Conservation (phyloP, 2,329 filamentous ascomycete species). For the Clonostachys sp. region DNA sequence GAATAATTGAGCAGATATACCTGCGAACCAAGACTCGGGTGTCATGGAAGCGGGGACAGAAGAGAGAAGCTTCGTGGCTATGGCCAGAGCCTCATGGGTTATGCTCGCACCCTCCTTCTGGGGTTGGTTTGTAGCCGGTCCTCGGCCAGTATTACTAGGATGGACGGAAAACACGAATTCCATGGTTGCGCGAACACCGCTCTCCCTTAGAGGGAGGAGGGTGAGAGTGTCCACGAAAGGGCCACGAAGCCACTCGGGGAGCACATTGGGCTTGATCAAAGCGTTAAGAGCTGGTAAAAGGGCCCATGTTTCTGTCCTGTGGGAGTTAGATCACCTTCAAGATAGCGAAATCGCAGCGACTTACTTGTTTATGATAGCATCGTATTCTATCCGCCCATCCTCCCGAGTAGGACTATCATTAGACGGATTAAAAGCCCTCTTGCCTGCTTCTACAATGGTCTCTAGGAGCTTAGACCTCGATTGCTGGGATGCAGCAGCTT, state of each 20-base stretch:
- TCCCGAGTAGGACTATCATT: conserved; percentile 22
- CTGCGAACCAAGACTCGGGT: conserved; percentile 54
- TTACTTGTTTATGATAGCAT: conserved; percentile 44
- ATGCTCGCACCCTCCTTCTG: conserved; percentile 59
- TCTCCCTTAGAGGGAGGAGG: conserved; percentile 52
- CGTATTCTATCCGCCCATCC: conserved; percentile 31
- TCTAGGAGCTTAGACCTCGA: conserved; percentile 23
- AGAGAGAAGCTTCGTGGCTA: conserved; percentile 58
- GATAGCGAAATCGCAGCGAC: conserved; percentile 3
- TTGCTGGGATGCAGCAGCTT: conserved; percentile 9
- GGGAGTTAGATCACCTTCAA: background rate
- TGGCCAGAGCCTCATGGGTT: conserved; percentile 62
- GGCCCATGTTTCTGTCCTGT: conserved; percentile 7
- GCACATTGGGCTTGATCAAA: conserved; percentile 55
- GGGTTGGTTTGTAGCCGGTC: conserved; percentile 31
- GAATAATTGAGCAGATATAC: conserved; percentile 57
- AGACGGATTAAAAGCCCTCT: conserved; percentile 43
- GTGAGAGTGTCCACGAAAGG: conserved; percentile 55
- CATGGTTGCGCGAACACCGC: conserved; percentile 62
- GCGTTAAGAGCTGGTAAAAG: conserved; percentile 59
- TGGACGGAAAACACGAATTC: conserved; percentile 70
- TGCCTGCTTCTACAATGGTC: conserved; percentile 31
- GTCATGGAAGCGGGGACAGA: conserved; percentile 50
- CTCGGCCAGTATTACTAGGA: conserved; percentile 40
- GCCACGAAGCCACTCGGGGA: conserved; percentile 55